phyloP scores from a whole-genome alignment of 2,329 filamentous ascomycete species.

The Xylaria sp. region DNA sequence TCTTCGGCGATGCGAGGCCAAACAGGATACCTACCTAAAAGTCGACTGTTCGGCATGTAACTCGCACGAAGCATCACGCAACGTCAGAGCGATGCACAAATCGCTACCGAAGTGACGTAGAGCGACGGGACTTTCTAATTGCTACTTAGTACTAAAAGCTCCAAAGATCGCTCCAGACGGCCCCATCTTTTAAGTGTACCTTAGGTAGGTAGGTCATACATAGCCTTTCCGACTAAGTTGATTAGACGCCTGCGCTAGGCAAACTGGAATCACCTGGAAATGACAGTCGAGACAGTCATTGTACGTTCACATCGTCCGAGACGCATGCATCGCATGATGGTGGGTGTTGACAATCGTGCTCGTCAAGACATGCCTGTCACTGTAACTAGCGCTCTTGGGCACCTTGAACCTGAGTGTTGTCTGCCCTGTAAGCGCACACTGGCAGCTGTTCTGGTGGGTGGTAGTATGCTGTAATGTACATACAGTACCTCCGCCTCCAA shows the following conservation, averaged over 20 bases:
- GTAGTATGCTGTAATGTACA: slow-evolving; percentile 4
- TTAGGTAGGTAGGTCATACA: slow-evolving; percentile 2
- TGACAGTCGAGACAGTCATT: slow-evolving; percentile 4
- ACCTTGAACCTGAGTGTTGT: neutral
- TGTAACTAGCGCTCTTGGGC: slow-evolving; percentile 15
- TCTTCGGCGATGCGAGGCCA: neutral
- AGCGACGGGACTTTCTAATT: neutral
- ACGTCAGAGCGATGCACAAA: neutral
- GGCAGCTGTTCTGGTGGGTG: neutral
- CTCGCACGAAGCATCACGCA: neutral
- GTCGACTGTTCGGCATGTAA: neutral
- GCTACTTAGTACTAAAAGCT: neutral
- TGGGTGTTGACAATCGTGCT: slow-evolving; percentile 26
- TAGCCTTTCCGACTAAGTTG: neutral
- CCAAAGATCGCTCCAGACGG: neutral
- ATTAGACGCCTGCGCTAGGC: neutral
- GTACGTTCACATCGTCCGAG: slow-evolving; percentile 19
- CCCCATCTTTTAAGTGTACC: slow-evolving; percentile 8
- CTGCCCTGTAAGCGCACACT: neutral
- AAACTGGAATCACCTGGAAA: slow-evolving; percentile 11
- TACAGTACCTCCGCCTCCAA: slow-evolving; percentile 13
- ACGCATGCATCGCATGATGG: slow-evolving; percentile 30
- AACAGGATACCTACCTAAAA: neutral
- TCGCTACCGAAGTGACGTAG: neutral
- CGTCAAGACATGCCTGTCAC: slow-evolving; percentile 20